These are phyloP conservation scores for Colletotrichum sp. DNA, from an alignment of 2,329 filamentous ascomycete species.

Conservation along the genomic window DNA sequence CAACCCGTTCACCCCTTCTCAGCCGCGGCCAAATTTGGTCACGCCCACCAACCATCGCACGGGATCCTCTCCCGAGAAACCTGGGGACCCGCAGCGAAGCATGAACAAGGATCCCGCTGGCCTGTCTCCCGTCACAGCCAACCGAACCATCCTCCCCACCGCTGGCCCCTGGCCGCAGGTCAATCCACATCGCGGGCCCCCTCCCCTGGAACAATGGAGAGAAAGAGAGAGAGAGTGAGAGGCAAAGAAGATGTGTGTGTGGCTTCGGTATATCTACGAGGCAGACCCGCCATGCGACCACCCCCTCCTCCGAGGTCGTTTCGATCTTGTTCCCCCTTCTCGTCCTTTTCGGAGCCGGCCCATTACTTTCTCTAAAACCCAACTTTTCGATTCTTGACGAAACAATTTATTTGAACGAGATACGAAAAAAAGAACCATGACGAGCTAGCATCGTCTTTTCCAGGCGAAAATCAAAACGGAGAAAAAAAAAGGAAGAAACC, in stretches of 20 bases:
- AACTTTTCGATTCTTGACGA: background rate
- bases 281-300: background rate
- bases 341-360: background rate
- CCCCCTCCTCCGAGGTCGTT: background rate
- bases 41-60: background rate
- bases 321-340: background rate
- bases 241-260: background rate
- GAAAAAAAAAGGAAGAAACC: background rate
- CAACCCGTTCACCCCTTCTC: background rate
- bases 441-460: background rate
- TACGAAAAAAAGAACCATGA: background rate
- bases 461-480: background rate
- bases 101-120: background rate
- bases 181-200: background rate
- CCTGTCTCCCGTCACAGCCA: conserved; percentile 1
- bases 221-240: background rate
- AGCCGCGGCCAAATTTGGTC: background rate
- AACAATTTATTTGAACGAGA: background rate
- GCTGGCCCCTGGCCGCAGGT: background rate
- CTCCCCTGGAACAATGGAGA: background rate
- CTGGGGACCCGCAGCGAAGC: background rate
- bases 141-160: background rate
- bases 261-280: background rate
- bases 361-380: background rate
- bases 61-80: conserved; percentile 2